A percentile compares a stretch with the other conserved stretches of the same genome.
phyloP scores from a whole-genome alignment of 495 filamentous ascomycete species.

The Alectoria sarmentosa region DNA sequence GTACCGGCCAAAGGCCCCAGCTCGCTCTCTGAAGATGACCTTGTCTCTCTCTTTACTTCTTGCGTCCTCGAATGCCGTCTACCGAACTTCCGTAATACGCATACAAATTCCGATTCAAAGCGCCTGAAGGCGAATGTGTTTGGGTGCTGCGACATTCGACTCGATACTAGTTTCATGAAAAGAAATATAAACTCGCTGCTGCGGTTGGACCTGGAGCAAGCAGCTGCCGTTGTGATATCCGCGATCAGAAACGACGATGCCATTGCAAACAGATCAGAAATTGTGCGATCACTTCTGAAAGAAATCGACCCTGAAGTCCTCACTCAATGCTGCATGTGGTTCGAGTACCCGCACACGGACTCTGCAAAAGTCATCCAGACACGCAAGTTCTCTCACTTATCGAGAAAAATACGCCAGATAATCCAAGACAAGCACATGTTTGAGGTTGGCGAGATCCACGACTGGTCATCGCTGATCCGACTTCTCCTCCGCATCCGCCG shows the following conservation, averaged over 20 bases:
- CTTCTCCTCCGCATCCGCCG: conserved; percentile 9
- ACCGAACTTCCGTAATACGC: not conserved
- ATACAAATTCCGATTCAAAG: not conserved
- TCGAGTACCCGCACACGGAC: not conserved
- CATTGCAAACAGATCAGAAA: not conserved
- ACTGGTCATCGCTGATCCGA: conserved; percentile 1
- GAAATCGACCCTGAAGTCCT: conserved; percentile 1
- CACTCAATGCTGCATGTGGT: conserved; percentile 11
- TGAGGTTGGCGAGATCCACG: not conserved
- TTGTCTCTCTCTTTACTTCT: not conserved
- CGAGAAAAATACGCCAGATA: not conserved
- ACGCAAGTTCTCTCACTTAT: not conserved
- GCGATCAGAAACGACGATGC: conserved; percentile 6
- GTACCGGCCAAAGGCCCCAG: not conserved
- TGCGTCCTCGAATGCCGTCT: not conserved
- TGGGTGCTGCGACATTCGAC: not conserved
- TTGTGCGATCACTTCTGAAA: not conserved
- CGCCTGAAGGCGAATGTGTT: not conserved
- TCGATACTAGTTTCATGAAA: conserved; percentile 11
- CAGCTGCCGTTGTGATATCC: conserved; percentile 12
- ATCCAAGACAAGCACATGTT: not conserved
- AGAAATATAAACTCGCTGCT: not conserved
- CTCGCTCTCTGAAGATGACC: conserved; percentile 2
- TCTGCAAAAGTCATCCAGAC: not conserved
- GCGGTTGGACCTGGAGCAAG: conserved; percentile 14